A percentile compares a stretch with the other conserved stretches of the same genome.
phyloP scores from a whole-genome alignment of 805 yeast genomes.

The Candida ulmi region DNA sequence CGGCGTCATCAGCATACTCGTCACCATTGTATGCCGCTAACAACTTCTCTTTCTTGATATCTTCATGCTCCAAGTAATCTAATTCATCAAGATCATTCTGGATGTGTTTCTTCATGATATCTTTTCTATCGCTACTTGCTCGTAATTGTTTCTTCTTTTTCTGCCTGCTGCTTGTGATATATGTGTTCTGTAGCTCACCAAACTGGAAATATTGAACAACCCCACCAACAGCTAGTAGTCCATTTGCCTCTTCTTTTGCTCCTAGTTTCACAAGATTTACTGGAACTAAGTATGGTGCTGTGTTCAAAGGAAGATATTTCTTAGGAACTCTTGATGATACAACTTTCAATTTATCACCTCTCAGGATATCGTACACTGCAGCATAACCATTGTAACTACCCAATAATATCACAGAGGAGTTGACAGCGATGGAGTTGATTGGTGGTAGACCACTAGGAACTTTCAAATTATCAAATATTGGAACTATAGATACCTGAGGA shows the following conservation, averaged over 20 bases:
- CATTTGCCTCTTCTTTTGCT: slow-evolving; percentile 9
- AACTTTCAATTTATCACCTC: slow-evolving; percentile 13
- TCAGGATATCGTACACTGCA: slow-evolving; percentile 17
- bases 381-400: slow-evolving; percentile 21
- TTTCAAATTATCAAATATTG: slow-evolving; percentile 13
- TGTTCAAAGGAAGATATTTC: slow-evolving; percentile 7
- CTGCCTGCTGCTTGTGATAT: background rate
- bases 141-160: slow-evolving; percentile 12
- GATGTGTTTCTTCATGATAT: slow-evolving; percentile 13
- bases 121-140: slow-evolving; percentile 15
- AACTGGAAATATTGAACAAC: slow-evolving; percentile 20
- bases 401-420: slow-evolving; percentile 16
- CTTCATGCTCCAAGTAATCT: slow-evolving; percentile 12
- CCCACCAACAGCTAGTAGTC: slow-evolving; percentile 13
- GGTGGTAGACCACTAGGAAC: slow-evolving; percentile 12
- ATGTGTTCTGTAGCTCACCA: slow-evolving; percentile 10
- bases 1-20: slow-evolving; percentile 13
- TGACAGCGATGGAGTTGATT: slow-evolving; percentile 15
- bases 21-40: slow-evolving; percentile 19
- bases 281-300: slow-evolving; percentile 11
- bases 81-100: slow-evolving; percentile 18
- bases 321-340: slow-evolving; percentile 16
- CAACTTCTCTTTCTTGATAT: slow-evolving; percentile 8
- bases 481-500: slow-evolving; percentile 3
- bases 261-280: slow-evolving; percentile 12